Base-by-base conservation (phyloP, 768 basidiomycete species). In the Termitomyces sp. region DNA sequence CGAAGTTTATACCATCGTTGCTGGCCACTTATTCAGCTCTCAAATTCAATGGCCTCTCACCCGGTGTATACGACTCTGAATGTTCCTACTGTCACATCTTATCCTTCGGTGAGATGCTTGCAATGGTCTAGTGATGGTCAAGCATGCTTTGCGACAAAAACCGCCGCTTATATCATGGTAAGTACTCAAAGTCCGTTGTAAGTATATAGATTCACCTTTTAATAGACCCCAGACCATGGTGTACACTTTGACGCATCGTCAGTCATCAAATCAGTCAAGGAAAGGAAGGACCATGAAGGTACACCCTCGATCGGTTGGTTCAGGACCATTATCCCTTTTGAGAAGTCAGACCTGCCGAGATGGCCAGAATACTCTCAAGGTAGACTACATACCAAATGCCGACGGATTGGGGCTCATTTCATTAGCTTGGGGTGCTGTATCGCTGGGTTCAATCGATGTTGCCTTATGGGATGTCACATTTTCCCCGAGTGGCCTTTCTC, bases 81-180 rank as follows among this genome's bases (percentile, higher is more conserved):
- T 63, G 74, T 91, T 34, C 82, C 88, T 20, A 84, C 86, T 7
- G 83, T 84, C 52, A 80, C 85, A 11, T 77, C 86, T 4, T 75
- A 80, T 57, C 86, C 89, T 1, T 87, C 87, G 1, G 66, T 70
- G 34, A 81, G 77, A 11, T 82, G 81, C 67, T 70, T 93, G 9
- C 89, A 91, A 70, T 91, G 88, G 86, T 85, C 89, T 14, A 80
- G 79, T 15, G 90, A 92, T 56, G 91, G 91, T 0, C 91, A 94
- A 67, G 74, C 85, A 0, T 77, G 82, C 57, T 82, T 92, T 57
- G 70, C 82, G n/a, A 86, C 89, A 7, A 87, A 87, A 70, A 78
- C 79, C 36, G 85, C 85, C 0, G 80, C 87, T 3, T 83, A 91
- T 67, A 84, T 94, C 37, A 67, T 93, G 75, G 91, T 92, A 69